phyloP scores from a whole-genome alignment of 1,284 basidiomycete species.

The Trichosporon sp. region DNA sequence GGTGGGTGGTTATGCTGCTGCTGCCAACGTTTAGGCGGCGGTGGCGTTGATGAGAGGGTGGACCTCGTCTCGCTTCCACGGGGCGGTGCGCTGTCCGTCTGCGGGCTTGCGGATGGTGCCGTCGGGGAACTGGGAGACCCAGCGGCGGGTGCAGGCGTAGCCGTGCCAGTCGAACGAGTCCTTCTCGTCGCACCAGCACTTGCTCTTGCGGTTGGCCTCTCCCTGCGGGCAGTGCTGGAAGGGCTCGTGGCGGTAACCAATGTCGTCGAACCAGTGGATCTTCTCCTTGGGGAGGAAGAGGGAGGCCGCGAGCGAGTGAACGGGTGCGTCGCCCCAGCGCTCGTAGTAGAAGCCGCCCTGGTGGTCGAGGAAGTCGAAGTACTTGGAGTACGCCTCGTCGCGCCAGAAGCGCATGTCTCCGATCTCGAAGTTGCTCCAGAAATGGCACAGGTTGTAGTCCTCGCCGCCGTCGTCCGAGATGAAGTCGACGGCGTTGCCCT shows the following conservation, averaged over 20 bases:
- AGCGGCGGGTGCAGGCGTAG: slow-evolving; percentile 21
- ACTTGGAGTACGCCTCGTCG: slow-evolving; percentile 66
- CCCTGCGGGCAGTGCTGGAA: slow-evolving; percentile 50
- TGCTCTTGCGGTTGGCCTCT: slow-evolving; percentile 43
- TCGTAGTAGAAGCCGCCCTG: slow-evolving; percentile 83
- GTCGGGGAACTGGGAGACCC: not conserved
- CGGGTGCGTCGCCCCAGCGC: slow-evolving; percentile 71
- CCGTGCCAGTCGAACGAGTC: slow-evolving; percentile 51
- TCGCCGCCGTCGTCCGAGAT: slow-evolving; percentile 67
- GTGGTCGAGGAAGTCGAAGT: slow-evolving; percentile 70
- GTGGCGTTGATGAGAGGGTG: not conserved
- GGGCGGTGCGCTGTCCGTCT: not conserved
- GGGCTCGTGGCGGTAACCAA: slow-evolving; percentile 50
- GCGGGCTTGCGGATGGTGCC: slow-evolving; percentile 1
- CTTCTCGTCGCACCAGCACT: slow-evolving; percentile 47
- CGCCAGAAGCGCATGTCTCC: slow-evolving; percentile 71
- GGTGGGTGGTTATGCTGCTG: not conserved
- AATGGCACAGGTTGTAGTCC: slow-evolving; percentile 74
- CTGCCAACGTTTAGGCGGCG: not conserved
- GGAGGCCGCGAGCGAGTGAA: slow-evolving; percentile 74
- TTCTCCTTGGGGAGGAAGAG: slow-evolving; percentile 66
- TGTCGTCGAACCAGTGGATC: slow-evolving; percentile 65
- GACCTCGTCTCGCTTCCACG: not conserved
- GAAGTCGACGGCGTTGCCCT: slow-evolving; percentile 69
- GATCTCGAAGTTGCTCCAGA: slow-evolving; percentile 83